phyloP scores from a whole-genome alignment of 2,329 filamentous ascomycete genomes.

The Coniochaeta sp. region DNA sequence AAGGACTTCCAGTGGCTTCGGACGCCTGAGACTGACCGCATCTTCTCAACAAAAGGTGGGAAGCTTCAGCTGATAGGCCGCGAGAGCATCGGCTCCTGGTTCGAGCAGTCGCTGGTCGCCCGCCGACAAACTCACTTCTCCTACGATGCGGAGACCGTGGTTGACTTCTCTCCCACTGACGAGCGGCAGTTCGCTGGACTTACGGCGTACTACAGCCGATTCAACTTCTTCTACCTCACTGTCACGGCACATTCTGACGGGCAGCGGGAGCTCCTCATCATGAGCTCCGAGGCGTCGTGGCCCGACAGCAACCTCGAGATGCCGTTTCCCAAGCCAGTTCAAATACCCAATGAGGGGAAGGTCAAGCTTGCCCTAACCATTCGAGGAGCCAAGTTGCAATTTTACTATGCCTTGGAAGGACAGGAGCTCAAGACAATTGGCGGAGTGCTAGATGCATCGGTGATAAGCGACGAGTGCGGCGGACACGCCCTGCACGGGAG shows the following conservation, averaged over 20 bases:
- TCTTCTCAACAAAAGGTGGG: constrained; percentile 32
- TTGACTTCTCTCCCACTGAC: constrained; percentile 46
- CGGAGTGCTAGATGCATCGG: constrained; percentile 48
- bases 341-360: constrained; percentile 46
- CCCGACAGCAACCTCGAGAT: constrained; percentile 39
- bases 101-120: constrained; percentile 49
- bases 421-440: constrained; percentile 39
- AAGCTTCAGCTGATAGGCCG: constrained; percentile 41
- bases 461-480: constrained; percentile 56
- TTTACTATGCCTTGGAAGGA: constrained; percentile 44
- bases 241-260: constrained; percentile 50
- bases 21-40: constrained; percentile 45
- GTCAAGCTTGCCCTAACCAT: constrained; percentile 44
- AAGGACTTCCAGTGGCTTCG: constrained; percentile 51
- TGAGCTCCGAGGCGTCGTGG: constrained; percentile 48
- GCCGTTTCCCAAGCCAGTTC: constrained; percentile 33
- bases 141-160: constrained; percentile 49
- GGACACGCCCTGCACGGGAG: constrained; percentile 54
- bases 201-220: constrained; percentile 55
- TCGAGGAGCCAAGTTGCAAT: constrained; percentile 44
- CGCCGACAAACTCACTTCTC: constrained; percentile 51
- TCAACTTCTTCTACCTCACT: constrained; percentile 57
- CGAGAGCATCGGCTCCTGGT: constrained; percentile 49
- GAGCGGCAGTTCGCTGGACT: constrained; percentile 55
- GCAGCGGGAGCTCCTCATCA: constrained; percentile 47